Conservation (phyloP, 331 rosid genomes). For the Malus hybrid region DNA sequence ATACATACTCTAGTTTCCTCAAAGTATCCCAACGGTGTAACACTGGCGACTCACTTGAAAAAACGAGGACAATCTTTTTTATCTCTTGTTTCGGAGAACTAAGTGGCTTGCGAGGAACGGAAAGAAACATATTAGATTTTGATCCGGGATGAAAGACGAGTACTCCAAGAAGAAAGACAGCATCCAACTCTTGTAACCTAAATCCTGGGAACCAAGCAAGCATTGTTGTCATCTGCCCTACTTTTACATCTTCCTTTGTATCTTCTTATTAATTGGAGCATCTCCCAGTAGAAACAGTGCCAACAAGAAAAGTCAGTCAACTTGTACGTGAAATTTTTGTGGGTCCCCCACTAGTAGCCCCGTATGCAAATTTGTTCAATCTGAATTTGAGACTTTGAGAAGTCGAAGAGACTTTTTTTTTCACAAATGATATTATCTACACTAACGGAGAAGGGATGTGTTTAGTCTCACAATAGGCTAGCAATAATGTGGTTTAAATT, state of each 20-base stretch:
- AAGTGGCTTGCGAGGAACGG: no score
- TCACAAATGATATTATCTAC: no score
- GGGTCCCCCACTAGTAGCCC: neutral
- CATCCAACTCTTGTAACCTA: neutral
- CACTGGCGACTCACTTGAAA: no score
- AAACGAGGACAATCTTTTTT: no score
- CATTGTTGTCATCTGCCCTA: slow-evolving; percentile 5
- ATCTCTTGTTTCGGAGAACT: no score
- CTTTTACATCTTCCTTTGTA: neutral
- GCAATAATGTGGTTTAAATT: no score
- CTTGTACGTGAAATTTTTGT: no score
- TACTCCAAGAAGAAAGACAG: neutral
- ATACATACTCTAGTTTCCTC: neutral
- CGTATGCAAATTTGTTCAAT: neutral
- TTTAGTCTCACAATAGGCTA: no score
- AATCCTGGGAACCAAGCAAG: neutral
- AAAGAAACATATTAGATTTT: no score
- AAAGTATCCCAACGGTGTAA: neutral
- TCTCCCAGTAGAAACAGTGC: slow-evolving; percentile 3
- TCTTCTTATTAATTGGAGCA: neutral
- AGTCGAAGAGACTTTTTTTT: neutral
- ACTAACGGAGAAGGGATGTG: no score
- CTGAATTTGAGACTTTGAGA: neutral
- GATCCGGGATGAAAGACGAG: no score
- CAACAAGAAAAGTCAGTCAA: slow-evolving; percentile 4